Evolutionary conservation across 1,139 yeast genomes (phyloP).

Genomic region (Debaryomycetaceae sp.): DNA sequence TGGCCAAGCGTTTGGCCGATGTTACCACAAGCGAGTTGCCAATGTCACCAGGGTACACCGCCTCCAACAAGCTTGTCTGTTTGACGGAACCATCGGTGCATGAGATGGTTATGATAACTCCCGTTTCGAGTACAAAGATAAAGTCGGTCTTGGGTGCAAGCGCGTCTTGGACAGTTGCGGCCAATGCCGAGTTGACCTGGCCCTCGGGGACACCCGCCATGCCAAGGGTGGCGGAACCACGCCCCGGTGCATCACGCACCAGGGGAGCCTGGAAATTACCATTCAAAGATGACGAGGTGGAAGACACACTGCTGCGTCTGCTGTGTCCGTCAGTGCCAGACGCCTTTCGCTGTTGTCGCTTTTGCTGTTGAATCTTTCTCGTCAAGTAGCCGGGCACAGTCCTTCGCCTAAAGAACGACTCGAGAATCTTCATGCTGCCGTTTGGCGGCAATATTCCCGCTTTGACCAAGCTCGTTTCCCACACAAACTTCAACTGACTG

Average conservation of each 20-base stretch:
- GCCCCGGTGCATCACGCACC: constrained; percentile 9
- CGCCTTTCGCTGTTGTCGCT: constrained; percentile 21
- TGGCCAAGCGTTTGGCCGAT: constrained; percentile 51
- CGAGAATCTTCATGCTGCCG: constrained; percentile 33
- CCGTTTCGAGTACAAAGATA: constrained; percentile 35
- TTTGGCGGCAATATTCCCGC: too few species aligned
- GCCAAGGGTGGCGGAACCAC: not conserved
- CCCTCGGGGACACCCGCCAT: constrained; percentile 9
- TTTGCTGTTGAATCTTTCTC: constrained; percentile 36
- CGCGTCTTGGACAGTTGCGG: constrained; percentile 3
- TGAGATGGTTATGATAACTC: constrained; percentile 43
- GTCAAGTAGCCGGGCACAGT: constrained; percentile 48
- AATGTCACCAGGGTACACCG: constrained; percentile 19
- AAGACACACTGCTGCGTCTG: constrained; percentile 25
- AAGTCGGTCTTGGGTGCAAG: constrained; percentile 23
- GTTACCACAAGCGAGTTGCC: constrained; percentile 26
- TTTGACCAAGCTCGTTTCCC: constrained; percentile 39
- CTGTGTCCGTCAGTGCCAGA: constrained; percentile 8
- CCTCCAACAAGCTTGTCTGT: constrained; percentile 19
- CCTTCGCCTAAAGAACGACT: constrained; percentile 55
- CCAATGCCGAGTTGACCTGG: constrained; percentile 9
- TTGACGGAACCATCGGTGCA: constrained; percentile 44
- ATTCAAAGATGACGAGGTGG: constrained; percentile 20
- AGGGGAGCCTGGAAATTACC: constrained; percentile 34
- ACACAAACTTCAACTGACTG: constrained; percentile 44